Evolutionary conservation across 768 basidiomycete species (phyloP), one percentile per base, ranked within the genome.

Genomic region (Kwoniella newhampshirensis): DNA sequence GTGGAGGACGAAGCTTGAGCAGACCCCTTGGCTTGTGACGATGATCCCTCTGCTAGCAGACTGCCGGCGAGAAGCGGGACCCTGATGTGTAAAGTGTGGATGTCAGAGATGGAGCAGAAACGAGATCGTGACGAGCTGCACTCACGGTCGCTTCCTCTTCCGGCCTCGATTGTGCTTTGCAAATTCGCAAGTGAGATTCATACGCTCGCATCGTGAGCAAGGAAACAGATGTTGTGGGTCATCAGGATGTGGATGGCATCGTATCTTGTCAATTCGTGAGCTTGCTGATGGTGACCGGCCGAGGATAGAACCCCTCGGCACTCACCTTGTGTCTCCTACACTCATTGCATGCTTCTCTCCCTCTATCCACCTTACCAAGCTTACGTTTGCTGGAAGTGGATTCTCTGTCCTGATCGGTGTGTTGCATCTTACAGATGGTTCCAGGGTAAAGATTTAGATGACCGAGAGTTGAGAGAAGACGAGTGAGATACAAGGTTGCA

Each of bases 311-410:
- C 25, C n/a, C 3, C 4, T 20, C 4, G 5, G 1, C 11, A 54
- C 48, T 37, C 36, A 67, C 65, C 45, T 67, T 67, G 45, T 67
- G 65, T 28, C 61, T 54, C 28, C 65, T 56, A 45, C 65, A 67
- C 13, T 67, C 54, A 17, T 55, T 59, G 40, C 65, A 67, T 17
- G 65, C 65, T 39, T 54, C 54, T 40, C 48, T 41, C 21, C 59
- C 59, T 51, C 59, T 28, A 40, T 61, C 59, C 8, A 61, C 59
- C 35, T 54, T 46, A n/a, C 44, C 47, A 11, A 61, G 50, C 47
- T 55, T 54, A 6, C 54, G 26, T 28, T 50, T 56, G 13, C 32
- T 13, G 2, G 54, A 40, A 21, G 46, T 48, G 26, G 27, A 46
- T 25, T 50, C 32, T 32, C 32, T 32, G 13, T 32, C 32, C 13